Evolutionary conservation across 345 rosid genomes (phyloP), one percentile per base, ranked within the genome.

Genomic region (Eucalyptus tenuipes): DNA sequence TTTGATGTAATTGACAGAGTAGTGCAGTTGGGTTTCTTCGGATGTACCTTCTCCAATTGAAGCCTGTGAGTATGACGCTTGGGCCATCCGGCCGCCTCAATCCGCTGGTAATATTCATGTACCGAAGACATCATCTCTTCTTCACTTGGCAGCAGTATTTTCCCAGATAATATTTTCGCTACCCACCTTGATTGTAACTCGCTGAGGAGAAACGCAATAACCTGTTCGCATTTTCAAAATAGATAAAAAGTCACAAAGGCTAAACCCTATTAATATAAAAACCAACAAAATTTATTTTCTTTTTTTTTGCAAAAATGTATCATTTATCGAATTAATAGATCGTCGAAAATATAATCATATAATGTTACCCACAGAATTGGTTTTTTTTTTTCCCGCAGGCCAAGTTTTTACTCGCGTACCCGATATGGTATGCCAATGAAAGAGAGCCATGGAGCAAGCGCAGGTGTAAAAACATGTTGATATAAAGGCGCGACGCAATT

Each of bases 151-250:
- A 89, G 66, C 25, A 18, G 18, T 20, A 61, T 15, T 45, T 61
- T 49, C 12, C 68, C 90, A 3, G 90, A 87, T 53, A 89, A 57
- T 57, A 89, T 81, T 57, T 50, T 61, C 11, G 90, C 87, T 29
- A 89, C 86, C 90, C 88, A 89, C 87, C 53, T 82, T 8, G 87
- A 50, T 53, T 89, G 90, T 25, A 81, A 10, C 86, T 89, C 89
- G 31, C 49, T 59, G 5, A 87, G 20, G 64, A 59, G 13, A 57
- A 18, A 13, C 5, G n/a, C 2, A 31, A 48, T 33, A 7, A 9
- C 2, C 88, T 87, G 31, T 22, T 53, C 20, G 87, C 57, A 85
- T 85, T 29, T 27, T 31, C 14, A 85, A 85, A 49, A 31, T 31
- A 17, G 29, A 27, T 27, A 29, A 50, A 2, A 71, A 10, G 45